Conservation (phyloP, 2,329 filamentous ascomycete genomes). For the Calonectria crousiana region DNA sequence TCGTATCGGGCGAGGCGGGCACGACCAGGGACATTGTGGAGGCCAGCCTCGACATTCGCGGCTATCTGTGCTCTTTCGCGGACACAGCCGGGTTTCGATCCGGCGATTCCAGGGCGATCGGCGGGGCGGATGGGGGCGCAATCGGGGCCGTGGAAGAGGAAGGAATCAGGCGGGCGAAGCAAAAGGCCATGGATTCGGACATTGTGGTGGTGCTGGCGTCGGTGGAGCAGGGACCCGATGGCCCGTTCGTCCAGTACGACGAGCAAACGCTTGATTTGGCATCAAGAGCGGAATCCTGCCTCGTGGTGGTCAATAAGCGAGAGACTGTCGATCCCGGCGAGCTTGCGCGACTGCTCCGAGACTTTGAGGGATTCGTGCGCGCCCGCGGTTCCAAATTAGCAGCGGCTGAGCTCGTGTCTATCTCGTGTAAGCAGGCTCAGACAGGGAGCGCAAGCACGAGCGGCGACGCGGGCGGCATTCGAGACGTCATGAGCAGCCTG, state of each 20-base stretch:
- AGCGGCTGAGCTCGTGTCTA: slow-evolving; percentile 56
- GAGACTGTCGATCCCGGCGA: slow-evolving; percentile 58
- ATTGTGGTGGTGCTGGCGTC: slow-evolving; percentile 86
- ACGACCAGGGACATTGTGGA: slow-evolving; percentile 96
- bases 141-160: slow-evolving; percentile 87
- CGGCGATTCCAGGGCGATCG: slow-evolving; percentile 28
- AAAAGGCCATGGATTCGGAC: slow-evolving; percentile 85
- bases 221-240: slow-evolving; percentile 65
- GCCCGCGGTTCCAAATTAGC: slow-evolving; percentile 40
- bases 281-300: slow-evolving; percentile 58
- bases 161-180: slow-evolving; percentile 88
- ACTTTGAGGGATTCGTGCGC: slow-evolving; percentile 50
- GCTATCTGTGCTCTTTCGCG: slow-evolving; percentile 92
- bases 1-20: slow-evolving; percentile 92
- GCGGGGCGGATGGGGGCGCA: slow-evolving; percentile 31
- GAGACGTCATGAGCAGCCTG: slow-evolving; percentile 75
- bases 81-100: slow-evolving; percentile 91
- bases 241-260: slow-evolving; percentile 63
- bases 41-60: slow-evolving; percentile 87
- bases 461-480: slow-evolving; percentile 73
- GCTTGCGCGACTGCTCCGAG: slow-evolving; percentile 53
- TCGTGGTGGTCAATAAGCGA: slow-evolving; percentile 74
- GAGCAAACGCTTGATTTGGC: slow-evolving; percentile 67
- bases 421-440: slow-evolving; percentile 79
- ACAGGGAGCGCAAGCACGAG: slow-evolving; percentile 32